Conservation (phyloP, 108 stramenopile genomes). For the Cyclotella distinguenda region DNA sequence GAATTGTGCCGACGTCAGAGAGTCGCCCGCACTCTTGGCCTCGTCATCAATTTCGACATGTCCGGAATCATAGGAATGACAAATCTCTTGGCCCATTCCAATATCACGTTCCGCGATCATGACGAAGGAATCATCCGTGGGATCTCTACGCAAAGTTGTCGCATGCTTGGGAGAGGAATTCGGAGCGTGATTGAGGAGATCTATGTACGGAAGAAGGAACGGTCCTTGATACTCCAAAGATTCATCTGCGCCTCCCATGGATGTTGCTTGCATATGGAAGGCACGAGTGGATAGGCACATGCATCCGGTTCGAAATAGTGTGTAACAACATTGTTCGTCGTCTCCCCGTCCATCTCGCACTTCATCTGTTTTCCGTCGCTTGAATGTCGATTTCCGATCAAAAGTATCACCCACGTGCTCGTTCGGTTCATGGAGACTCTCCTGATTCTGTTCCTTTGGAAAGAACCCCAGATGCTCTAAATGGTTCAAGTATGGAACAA, state of each 20-base stretch:
- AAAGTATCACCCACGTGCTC: neutral
- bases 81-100: slow-evolving; percentile 59
- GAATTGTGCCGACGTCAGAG: slow-evolving; percentile 66
- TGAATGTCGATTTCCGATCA: slow-evolving; percentile 10
- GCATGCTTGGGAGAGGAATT: slow-evolving; percentile 37
- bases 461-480: slow-evolving; percentile 31
- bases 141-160: slow-evolving; percentile 61
- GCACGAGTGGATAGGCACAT: slow-evolving; percentile 77
- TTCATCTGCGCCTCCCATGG: neutral
- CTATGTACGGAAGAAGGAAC: slow-evolving; percentile 77
- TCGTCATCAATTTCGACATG: neutral
- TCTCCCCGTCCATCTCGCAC: neutral
- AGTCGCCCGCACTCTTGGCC: neutral
- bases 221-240: slow-evolving; percentile 59
- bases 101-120: slow-evolving; percentile 81
- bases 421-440: neutral
- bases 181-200: slow-evolving; percentile 74
- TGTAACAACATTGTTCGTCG: slow-evolving; percentile 25
- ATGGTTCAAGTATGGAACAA: slow-evolving; percentile 56
- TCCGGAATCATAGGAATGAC: slow-evolving; percentile 68
- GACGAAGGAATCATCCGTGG: slow-evolving; percentile 48
- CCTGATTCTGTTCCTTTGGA: neutral
- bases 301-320: slow-evolving; percentile 57
- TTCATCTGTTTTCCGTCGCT: slow-evolving; percentile 22
- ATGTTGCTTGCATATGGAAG: slow-evolving; percentile 61